Evolutionary conservation across 495 filamentous ascomycete species (phyloP).

Genomic region (Hypoxylon rickii): DNA sequence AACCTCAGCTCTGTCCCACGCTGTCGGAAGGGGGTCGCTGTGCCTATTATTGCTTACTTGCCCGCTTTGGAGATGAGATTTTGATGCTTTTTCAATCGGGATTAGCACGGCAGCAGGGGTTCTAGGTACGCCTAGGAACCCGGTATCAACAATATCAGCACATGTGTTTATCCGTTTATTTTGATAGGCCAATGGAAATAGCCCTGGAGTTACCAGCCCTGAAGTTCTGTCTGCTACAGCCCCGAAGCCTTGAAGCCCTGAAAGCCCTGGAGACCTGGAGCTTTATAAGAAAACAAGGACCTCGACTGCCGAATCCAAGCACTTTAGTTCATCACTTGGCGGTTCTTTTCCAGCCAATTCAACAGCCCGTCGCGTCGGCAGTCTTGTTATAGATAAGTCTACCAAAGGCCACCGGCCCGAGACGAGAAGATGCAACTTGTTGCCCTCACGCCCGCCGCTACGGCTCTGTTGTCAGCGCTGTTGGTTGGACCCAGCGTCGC

Average conservation of each 20-base stretch:
- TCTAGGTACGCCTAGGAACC: no score
- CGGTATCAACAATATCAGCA: no score
- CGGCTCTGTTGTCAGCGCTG: constrained; percentile 19
- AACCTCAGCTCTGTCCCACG: no score
- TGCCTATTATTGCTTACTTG: no score
- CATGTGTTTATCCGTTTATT: constrained; percentile 15
- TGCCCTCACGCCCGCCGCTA: not conserved
- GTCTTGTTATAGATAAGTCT: no score
- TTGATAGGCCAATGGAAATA: constrained; percentile 30
- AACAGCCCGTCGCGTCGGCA: no score
- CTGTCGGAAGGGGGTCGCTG: no score
- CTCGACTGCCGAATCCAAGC: constrained; percentile 16
- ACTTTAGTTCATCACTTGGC: constrained; percentile 17
- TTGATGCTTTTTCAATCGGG: constrained; percentile 23
- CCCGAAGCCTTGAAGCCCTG: no score
- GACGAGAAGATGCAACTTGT: constrained; percentile 27
- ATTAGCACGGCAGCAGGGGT: constrained; percentile 20
- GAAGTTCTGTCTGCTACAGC: no score
- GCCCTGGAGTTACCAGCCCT: no score
- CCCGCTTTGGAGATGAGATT: no score
- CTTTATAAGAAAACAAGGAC: constrained; percentile 31
- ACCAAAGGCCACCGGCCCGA: not conserved
- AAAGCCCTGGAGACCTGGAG: no score
- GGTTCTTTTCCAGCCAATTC: not conserved
- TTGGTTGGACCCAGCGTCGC: constrained; percentile 14